phyloP scores from a whole-genome alignment of 768 basidiomycete genomes.

The Phanerochaete sordida region DNA sequence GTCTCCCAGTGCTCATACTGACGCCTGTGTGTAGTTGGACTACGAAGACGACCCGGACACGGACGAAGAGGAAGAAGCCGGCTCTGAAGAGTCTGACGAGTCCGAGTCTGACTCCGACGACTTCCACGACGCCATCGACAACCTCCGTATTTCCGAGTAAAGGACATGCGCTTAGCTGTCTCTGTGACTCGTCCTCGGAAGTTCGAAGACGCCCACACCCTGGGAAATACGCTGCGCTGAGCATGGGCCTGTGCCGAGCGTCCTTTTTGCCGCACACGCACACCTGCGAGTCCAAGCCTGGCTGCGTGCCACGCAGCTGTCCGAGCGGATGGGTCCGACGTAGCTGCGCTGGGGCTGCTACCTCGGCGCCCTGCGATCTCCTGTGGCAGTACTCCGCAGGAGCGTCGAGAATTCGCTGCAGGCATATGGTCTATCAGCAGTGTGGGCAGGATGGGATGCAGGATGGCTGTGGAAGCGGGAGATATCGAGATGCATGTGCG shows the following conservation, averaged over 20 bases:
- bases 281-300: too few relatives aligned
- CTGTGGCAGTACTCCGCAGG: background rate
- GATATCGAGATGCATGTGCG: background rate
- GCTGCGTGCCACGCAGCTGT: too few relatives aligned
- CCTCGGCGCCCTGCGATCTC: background rate
- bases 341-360: background rate
- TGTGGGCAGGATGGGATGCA: background rate
- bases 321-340: background rate
- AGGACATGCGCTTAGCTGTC: too few relatives aligned
- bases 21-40: constrained; percentile 54
- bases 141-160: constrained; percentile 45
- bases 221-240: too few relatives aligned
- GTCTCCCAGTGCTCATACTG: background rate
- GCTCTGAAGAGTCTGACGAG: constrained; percentile 4
- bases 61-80: constrained; percentile 33
- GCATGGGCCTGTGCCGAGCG: too few relatives aligned
- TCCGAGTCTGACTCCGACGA: constrained; percentile 32
- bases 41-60: constrained; percentile 67
- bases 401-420: background rate
- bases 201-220: background rate
- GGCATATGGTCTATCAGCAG: background rate
- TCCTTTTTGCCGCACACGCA: too few relatives aligned
- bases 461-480: background rate
- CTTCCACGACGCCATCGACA: constrained; percentile 68
- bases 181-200: too few relatives aligned